Percentiles rank a stretch among this genome's conserved stretches.
These are phyloP conservation scores for Globisporangium takayamanum DNA, from an alignment of 352 stramenopile species.

Conservation along the genomic window DNA sequence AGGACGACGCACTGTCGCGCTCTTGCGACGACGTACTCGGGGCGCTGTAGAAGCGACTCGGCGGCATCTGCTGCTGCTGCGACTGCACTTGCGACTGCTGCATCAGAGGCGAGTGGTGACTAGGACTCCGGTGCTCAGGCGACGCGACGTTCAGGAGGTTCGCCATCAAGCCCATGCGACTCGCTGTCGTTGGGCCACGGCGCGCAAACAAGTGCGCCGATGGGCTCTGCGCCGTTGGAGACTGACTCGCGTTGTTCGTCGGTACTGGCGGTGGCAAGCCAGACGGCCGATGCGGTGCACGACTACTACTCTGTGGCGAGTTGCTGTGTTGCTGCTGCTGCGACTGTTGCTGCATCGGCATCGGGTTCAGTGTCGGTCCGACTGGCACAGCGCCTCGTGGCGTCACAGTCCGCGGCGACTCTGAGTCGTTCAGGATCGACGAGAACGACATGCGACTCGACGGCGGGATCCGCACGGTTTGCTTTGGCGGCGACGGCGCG, in stretches of 20 bases:
- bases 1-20: conserved; percentile 8
- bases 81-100: conserved; percentile 14
- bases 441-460: conserved; percentile 87
- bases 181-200: conserved; percentile 22
- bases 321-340: conserved; percentile 19
- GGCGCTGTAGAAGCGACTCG: conserved; percentile 30
- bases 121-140: conserved; percentile 31
- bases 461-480: conserved; percentile 20
- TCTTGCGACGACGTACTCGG: conserved; percentile 6
- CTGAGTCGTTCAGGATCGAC: conserved; percentile 83
- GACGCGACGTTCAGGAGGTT: conserved; percentile 73
- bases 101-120: conserved; percentile 38
- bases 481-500: conserved; percentile 13
- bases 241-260: conserved; percentile 20
- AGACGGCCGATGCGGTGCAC: conserved; percentile 9
- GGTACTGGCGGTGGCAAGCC: conserved; percentile 20
- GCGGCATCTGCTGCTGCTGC: conserved; percentile 17
- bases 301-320: conserved; percentile 13
- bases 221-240: conserved; percentile 33
- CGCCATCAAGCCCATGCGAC: conserved; percentile 70
- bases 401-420: conserved; percentile 30
- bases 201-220: conserved; percentile 54
- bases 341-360: background rate
- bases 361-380: conserved; percentile 2
- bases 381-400: conserved; percentile 8